Evolutionary conservation across 495 filamentous ascomycete species (phyloP).

Genomic region (Ramalina intermedia): DNA sequence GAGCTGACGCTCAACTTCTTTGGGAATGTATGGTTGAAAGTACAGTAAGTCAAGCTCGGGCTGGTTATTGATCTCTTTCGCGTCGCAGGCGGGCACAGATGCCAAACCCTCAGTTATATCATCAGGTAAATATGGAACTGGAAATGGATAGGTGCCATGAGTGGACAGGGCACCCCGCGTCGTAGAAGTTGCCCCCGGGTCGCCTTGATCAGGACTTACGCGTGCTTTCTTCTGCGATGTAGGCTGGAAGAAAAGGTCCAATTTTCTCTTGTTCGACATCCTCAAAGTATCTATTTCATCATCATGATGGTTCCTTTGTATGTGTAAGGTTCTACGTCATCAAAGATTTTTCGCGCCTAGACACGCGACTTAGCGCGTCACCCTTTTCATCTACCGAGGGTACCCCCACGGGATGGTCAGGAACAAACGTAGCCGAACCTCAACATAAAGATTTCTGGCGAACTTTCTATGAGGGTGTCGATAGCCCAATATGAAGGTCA

Average conservation of each 20-base stretch:
- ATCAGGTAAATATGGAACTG: constrained; percentile 40
- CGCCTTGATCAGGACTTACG: background rate
- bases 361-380: too few relatives aligned
- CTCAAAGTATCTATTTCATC: background rate
- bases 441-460: too few relatives aligned
- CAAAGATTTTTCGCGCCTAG: too few relatives aligned
- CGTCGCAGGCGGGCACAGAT: constrained; percentile 23
- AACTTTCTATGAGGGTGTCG: too few relatives aligned
- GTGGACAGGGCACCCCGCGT: constrained; percentile 7
- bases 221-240: constrained; percentile 22
- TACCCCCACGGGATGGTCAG: too few relatives aligned
- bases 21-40: constrained; percentile 49
- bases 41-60: constrained; percentile 52
- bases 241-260: constrained; percentile 38
- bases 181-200: background rate
- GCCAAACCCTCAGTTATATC: constrained; percentile 25
- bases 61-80: constrained; percentile 39
- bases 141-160: constrained; percentile 49
- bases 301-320: too few relatives aligned
- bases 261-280: constrained; percentile 30
- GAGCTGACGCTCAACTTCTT: constrained; percentile 34
- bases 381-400: too few relatives aligned
- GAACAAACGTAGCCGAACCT: too few relatives aligned
- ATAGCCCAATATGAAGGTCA: too few relatives aligned
- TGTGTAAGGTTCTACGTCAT: too few relatives aligned